Evolutionary conservation across 2,329 filamentous ascomycete species (phyloP).

Genomic region (Sporothrix brunneoviolacea): DNA sequence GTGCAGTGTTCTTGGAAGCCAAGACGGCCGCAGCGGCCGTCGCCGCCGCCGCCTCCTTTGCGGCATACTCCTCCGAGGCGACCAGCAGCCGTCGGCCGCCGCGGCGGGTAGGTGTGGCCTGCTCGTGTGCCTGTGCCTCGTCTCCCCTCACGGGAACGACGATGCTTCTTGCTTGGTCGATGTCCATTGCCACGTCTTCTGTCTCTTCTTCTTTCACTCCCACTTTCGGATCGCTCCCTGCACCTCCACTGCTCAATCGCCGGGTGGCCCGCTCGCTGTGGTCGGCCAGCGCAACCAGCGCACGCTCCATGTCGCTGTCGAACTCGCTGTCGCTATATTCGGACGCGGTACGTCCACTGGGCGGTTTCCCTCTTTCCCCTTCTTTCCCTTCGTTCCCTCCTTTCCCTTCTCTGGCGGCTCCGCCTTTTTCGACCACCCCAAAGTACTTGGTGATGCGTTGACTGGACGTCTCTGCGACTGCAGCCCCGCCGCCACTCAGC

Average conservation of each 20-base stretch:
- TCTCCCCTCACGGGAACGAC: slow-evolving; percentile 3
- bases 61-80: slow-evolving; percentile 10
- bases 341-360: background rate
- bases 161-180: background rate
- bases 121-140: background rate
- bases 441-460: slow-evolving; percentile 17
- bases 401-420: no score
- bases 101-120: background rate
- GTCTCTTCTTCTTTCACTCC: background rate
- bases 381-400: no score
- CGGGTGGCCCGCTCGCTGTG: slow-evolving; percentile 7
- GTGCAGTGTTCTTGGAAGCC: background rate
- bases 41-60: slow-evolving; percentile 1
- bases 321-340: slow-evolving; percentile 13
- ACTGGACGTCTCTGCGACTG: background rate
- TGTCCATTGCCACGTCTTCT: background rate
- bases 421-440: background rate
- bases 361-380: no score
- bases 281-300: slow-evolving; percentile 15
- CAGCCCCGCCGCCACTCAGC: background rate
- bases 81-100: slow-evolving; percentile 8
- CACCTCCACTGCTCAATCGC: background rate
- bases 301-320: slow-evolving; percentile 20
- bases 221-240: background rate
- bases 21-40: background rate